Evolutionary conservation across 1,284 basidiomycete genomes (phyloP).

Genomic region (Melanopsichium pennsylvanicum): DNA sequence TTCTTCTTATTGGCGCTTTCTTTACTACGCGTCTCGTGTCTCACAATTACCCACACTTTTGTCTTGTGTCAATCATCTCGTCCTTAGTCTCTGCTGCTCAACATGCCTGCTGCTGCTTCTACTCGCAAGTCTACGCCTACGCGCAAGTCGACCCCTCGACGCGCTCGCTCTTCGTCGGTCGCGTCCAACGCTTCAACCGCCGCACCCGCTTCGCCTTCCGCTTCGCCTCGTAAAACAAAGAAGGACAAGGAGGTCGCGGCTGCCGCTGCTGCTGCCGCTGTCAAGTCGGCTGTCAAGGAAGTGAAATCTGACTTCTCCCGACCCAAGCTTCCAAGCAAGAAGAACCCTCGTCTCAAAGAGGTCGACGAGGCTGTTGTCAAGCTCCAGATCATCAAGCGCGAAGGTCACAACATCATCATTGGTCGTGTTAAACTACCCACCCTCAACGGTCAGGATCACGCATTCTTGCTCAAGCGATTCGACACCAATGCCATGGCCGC

Average conservation of each 20-base stretch:
- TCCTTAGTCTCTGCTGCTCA: neutral
- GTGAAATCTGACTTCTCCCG: conserved; percentile 30
- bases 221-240: conserved; percentile 40
- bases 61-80: neutral
- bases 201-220: conserved; percentile 36
- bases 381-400: conserved; percentile 82
- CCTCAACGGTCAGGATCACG: conserved; percentile 70
- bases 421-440: conserved; percentile 93
- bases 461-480: conserved; percentile 93
- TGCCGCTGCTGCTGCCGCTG: conserved; percentile 12
- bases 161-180: conserved; percentile 58
- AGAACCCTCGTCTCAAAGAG: conserved; percentile 56
- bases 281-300: conserved; percentile 22
- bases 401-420: conserved; percentile 83
- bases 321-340: conserved; percentile 55
- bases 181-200: conserved; percentile 53
- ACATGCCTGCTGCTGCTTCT: conserved; percentile 41
- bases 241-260: conserved; percentile 38
- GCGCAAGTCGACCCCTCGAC: conserved; percentile 57
- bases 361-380: conserved; percentile 71
- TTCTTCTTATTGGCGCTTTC: neutral
- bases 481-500: conserved; percentile 94
- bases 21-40: conserved; percentile 18
- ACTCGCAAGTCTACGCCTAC: conserved; percentile 42
- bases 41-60: neutral